Evolutionary conservation across 352 stramenopile genomes (phyloP).

Genomic region (Pythium aristosporum): DNA sequence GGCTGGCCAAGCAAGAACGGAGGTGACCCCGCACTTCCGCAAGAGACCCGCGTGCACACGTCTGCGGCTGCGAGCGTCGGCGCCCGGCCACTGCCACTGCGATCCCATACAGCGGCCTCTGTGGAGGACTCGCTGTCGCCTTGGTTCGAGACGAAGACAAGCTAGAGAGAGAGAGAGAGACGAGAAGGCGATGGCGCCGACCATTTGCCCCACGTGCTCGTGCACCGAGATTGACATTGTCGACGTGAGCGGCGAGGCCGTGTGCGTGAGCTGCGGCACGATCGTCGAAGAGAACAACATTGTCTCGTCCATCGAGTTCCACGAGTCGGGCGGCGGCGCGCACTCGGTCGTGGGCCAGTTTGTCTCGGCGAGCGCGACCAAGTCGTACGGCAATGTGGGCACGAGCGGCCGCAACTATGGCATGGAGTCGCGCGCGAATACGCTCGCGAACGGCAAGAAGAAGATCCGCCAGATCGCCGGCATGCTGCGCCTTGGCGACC

Average conservation of each 20-base stretch:
- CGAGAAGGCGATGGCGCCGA: conserved; percentile 9
- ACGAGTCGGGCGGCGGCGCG: conserved; percentile 89
- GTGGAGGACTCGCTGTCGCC: not conserved
- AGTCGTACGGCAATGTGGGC: conserved; percentile 89
- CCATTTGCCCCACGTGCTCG: conserved; percentile 93
- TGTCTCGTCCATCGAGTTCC: conserved; percentile 96
- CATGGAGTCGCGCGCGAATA: conserved; percentile 94
- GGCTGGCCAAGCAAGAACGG: conserved; percentile 1
- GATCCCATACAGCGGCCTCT: not conserved
- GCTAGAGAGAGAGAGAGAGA: not conserved
- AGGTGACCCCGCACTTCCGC: not conserved
- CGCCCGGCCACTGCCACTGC: not conserved
- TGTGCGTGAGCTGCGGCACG: conserved; percentile 87
- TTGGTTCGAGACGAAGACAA: not conserved
- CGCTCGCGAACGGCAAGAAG: conserved; percentile 93
- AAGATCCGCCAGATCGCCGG: conserved; percentile 93
- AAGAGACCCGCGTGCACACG: not conserved
- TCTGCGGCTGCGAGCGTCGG: not conserved
- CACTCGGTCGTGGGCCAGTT: conserved; percentile 96
- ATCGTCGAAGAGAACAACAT: conserved; percentile 99
- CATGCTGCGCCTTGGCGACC: conserved; percentile 90
- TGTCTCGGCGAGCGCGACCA: conserved; percentile 89
- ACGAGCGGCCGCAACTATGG: conserved; percentile 91
- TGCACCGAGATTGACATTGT: conserved; percentile 95
- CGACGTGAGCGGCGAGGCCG: conserved; percentile 86